Evolutionary conservation across 2,329 filamentous ascomycete genomes (phyloP).

Genomic region (Aspergillus versicolor): DNA sequence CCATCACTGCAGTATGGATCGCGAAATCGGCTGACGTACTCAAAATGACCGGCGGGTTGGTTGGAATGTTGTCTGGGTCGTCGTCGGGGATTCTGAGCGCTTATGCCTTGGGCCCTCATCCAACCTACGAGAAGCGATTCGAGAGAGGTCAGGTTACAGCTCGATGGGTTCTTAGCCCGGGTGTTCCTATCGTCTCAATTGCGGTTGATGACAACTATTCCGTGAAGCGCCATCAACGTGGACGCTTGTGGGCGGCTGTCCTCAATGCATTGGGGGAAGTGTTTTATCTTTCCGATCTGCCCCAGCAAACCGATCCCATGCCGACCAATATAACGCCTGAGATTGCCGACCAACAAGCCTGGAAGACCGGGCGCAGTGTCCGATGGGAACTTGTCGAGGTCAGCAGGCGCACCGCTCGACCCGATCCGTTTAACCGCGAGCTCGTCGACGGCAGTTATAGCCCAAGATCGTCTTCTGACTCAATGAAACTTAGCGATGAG

Average conservation of each 20-base stretch:
- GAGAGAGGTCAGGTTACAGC: constrained; percentile 77
- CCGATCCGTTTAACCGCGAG: constrained; percentile 71
- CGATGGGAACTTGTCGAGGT: constrained; percentile 79
- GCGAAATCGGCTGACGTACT: constrained; percentile 76
- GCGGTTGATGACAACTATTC: constrained; percentile 82
- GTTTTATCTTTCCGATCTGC: constrained; percentile 76
- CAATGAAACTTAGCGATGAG: constrained; percentile 67
- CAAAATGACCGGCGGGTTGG: constrained; percentile 69
- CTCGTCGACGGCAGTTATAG: constrained; percentile 73
- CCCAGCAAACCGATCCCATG: constrained; percentile 54
- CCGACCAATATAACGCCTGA: constrained; percentile 46
- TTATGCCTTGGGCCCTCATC: constrained; percentile 69
- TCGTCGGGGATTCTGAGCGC: constrained; percentile 79
- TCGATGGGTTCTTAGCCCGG: constrained; percentile 86
- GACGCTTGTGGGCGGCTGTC: constrained; percentile 85
- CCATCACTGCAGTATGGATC: constrained; percentile 81
- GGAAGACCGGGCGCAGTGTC: constrained; percentile 74
- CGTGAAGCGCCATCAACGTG: constrained; percentile 64
- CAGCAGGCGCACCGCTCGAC: constrained; percentile 69
- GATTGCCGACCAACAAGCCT: constrained; percentile 66
- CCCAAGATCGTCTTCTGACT: constrained; percentile 72
- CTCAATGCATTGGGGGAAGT: constrained; percentile 91
- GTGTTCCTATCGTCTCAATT: constrained; percentile 84
- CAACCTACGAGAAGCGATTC: constrained; percentile 61
- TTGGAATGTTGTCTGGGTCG: constrained; percentile 81